Base-by-base conservation (phyloP, 768 basidiomycete genomes). In the Leccinellum albellum region DNA sequence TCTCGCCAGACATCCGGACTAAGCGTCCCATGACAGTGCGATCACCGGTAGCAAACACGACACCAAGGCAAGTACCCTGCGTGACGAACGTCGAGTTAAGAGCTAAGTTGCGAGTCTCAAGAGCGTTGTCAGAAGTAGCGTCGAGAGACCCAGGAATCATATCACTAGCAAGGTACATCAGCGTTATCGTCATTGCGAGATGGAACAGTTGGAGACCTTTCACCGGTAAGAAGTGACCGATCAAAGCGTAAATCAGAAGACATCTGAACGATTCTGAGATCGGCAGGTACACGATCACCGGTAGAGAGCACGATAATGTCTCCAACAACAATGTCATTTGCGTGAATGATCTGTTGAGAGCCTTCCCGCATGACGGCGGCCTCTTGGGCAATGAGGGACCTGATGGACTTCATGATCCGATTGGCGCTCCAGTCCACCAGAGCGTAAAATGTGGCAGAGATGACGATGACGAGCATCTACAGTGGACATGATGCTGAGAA, bases 211-310 rank as follows among this genome's bases (percentile, higher is more conserved):
- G 23, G 24, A 62, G 3, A 76, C 74, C 75, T 76, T 63, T 79
- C 79, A 9, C 78, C 80, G 4, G 83, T 84, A 32, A 84, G 74
- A 32, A 83, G 75, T 1, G 82, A 76, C 10, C 82, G 75, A 55
- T 84, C 83, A 47, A 83, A 75, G 31, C 76, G 75, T 55, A 83
- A 69, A 59, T 84, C 83, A 6, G 76, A 75, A 1, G 81, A 79
- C 57, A 76, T 77, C 13, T 79, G 66, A 37, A 84, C 75, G 9
- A 86, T 73, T 24, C 84, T 77, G 28, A 85, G 70, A 61, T 86
- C 85, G 0, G 84, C 82, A 6, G 84, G 84, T 6, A 85, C 75
- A 12, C 84, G 77, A 60, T 85, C 81, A 17, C 83, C 83, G 3
- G 82, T 78, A 29, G 73, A 66, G 63, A 84, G 81, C 3, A 74